Conservation (phyloP, 2,329 filamentous ascomycete species). For the Diaporthe sp. region DNA sequence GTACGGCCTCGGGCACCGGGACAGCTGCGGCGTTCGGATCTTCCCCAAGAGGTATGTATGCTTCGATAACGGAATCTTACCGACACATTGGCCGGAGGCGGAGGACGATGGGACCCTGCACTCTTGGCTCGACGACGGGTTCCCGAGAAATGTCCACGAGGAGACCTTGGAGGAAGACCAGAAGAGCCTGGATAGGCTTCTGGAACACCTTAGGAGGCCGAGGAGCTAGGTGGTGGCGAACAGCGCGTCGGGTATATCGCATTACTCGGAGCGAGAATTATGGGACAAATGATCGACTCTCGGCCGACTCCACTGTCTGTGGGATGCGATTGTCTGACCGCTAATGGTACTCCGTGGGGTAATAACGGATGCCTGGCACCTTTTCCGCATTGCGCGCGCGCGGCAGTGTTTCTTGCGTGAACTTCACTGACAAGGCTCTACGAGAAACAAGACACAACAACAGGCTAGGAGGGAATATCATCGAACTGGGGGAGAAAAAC, state of each 20-base stretch:
- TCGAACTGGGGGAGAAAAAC: background rate
- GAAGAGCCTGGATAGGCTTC: background rate
- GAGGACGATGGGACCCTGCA: background rate
- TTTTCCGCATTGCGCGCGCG: background rate
- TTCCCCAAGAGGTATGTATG: constrained; percentile 27
- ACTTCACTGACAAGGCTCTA: background rate
- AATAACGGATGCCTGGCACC: background rate
- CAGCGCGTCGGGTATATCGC: background rate
- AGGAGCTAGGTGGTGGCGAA: constrained; percentile 4
- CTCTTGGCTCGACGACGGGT: background rate
- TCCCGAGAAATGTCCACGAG: constrained; percentile 22
- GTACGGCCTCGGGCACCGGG: constrained; percentile 5
- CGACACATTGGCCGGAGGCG: constrained; percentile 21
- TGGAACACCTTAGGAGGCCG: background rate
- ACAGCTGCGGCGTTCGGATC: background rate
- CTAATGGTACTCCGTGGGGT: constrained; percentile 6
- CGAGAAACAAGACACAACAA: background rate
- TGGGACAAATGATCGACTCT: background rate
- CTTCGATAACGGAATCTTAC: constrained; percentile 5
- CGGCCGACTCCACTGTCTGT: background rate
- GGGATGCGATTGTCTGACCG: constrained; percentile 8
- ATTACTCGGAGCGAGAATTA: background rate
- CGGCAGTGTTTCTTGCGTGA: background rate
- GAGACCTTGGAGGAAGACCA: constrained; percentile 18
- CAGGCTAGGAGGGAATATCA: background rate